phyloP scores from a whole-genome alignment of 2,329 filamentous ascomycete genomes.

The Calonectria hongkongensis region DNA sequence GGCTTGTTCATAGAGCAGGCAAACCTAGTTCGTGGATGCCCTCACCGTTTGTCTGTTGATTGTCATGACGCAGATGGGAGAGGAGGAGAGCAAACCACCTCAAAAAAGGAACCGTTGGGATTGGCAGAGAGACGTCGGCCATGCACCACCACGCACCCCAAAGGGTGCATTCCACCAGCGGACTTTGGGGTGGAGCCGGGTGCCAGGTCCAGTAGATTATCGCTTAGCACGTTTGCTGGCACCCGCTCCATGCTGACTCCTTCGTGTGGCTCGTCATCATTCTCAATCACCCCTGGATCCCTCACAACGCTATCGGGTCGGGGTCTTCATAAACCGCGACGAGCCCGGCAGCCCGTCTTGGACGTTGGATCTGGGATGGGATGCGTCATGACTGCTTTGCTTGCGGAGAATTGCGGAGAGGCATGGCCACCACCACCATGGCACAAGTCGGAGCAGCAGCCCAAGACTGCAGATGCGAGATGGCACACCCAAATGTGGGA shows the following conservation, averaged over 20 bases:
- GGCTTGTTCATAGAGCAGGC: neutral
- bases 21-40: neutral
- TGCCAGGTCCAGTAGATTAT: slow-evolving; percentile 15
- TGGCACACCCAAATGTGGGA: neutral
- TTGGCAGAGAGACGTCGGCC: neutral
- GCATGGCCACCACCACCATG: neutral
- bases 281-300: slow-evolving; percentile 23
- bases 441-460: neutral
- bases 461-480: neutral
- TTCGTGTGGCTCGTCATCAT: slow-evolving; percentile 28
- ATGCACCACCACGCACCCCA: slow-evolving; percentile 22
- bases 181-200: slow-evolving; percentile 30
- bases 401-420: slow-evolving; percentile 29
- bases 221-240: slow-evolving; percentile 28
- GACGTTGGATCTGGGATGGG: neutral
- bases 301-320: slow-evolving; percentile 44
- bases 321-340: slow-evolving; percentile 49
- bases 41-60: slow-evolving; percentile 1
- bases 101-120: neutral
- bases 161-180: slow-evolving; percentile 29
- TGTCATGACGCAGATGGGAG: neutral
- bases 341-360: slow-evolving; percentile 31
- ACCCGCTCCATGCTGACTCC: slow-evolving; percentile 21
- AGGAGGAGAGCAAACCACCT: neutral
- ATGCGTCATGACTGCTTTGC: neutral